phyloP scores from a whole-genome alignment of 129 eudicot species.

The Chrysanthemum makinoi region DNA sequence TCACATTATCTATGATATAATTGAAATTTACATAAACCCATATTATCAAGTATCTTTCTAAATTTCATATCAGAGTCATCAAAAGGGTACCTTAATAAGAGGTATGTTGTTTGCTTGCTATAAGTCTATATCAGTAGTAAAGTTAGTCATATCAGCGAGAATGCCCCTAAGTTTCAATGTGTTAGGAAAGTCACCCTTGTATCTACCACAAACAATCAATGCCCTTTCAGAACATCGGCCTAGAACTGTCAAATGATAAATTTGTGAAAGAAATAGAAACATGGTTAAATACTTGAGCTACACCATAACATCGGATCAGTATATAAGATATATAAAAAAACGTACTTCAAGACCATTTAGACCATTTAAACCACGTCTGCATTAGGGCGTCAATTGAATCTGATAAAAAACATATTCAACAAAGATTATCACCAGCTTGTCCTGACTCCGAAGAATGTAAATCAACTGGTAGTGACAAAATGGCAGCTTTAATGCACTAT shows the following conservation, averaged over 20 bases:
- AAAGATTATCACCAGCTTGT: conserved; percentile 4
- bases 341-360: conserved; percentile 72
- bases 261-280: conserved; percentile 35
- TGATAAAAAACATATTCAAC: conserved; percentile 30
- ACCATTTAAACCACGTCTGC: conserved; percentile 43
- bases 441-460: not conserved
- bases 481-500: not conserved
- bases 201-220: conserved; percentile 64
- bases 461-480: not conserved
- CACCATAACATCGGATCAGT: not conserved
- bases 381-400: conserved; percentile 63
- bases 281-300: conserved; percentile 1
- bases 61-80: conserved; percentile 2
- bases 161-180: conserved; percentile 54
- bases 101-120: conserved; percentile 63
- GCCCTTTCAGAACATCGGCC: conserved; percentile 70
- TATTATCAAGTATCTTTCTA: not conserved
- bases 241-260: conserved; percentile 63
- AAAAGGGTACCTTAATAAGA: conserved; percentile 55
- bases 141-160: conserved; percentile 48
- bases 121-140: conserved; percentile 52
- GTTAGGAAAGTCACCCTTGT: conserved; percentile 69
- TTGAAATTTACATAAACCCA: no score
- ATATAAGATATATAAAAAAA: conserved; percentile 8
- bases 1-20: not conserved